Percentiles rank a stretch among this genome's conserved stretches.
These are phyloP conservation scores for Apium graveolens DNA, from an alignment of 129 eudicot genomes.

Conservation along the genomic window DNA sequence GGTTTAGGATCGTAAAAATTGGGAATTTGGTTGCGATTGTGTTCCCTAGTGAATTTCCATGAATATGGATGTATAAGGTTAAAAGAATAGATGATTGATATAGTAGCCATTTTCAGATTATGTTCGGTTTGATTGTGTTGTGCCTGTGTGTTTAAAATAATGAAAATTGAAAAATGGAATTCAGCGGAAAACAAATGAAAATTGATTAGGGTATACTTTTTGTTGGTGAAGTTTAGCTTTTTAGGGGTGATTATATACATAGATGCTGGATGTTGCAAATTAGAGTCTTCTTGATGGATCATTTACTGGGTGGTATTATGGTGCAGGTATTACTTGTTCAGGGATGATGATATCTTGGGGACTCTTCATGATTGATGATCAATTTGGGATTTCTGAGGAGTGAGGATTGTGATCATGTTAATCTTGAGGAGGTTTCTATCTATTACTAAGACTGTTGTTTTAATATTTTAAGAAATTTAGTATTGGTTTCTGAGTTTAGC, in stretches of 20 bases:
- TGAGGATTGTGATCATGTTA: neutral
- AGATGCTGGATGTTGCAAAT: neutral
- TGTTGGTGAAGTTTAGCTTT: neutral
- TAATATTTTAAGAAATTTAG: neutral
- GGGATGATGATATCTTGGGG: constrained; percentile 96
- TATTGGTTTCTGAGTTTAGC: neutral
- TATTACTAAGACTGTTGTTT: neutral
- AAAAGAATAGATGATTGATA: neutral
- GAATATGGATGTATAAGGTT: neutral
- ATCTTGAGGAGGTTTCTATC: neutral
- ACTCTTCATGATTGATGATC: constrained; percentile 22
- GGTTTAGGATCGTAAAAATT: no score
- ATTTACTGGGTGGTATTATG: neutral
- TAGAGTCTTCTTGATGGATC: neutral
- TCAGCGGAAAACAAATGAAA: neutral
- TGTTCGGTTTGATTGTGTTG: neutral
- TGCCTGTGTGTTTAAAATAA: no score
- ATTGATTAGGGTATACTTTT: neutral
- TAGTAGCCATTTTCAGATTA: neutral
- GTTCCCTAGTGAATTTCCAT: neutral
- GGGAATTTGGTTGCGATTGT: neutral
- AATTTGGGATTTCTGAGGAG: neutral
- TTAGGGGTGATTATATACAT: neutral
- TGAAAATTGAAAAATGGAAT: neutral
- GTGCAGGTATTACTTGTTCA: constrained; percentile 79